Evolutionary conservation across 352 stramenopile genomes (phyloP), one percentile per base, ranked within the genome.

Genomic region (Pythium biforme): DNA sequence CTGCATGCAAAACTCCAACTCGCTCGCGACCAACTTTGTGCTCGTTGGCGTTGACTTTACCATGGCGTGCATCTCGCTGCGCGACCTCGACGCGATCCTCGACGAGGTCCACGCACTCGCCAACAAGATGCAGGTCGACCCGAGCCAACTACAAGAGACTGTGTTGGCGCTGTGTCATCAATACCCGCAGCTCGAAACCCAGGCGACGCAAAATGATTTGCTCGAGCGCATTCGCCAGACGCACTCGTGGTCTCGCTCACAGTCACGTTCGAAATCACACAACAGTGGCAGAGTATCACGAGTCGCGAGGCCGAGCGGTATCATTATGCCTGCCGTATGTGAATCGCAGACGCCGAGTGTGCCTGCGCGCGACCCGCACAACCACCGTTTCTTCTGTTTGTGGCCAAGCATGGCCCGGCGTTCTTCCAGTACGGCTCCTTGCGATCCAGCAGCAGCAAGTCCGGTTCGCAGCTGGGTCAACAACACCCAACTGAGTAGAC

Each of bases 1-100:
- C 9, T 69, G 66, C 23, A 69, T 85, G 48, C 40, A 47, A 25
- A 47, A 47, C 40, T 23, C 40, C 19, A 25, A 26, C n/a, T 47
- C 40, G 40, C 8, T 47, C n/a, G 19, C 40, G 40, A 47, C 40
- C 19, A 47, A 23, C 19, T 12, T 47, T 17, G 40, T 25, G 19
- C 19, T 47, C 40, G 20, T 47, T 6, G 40, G 19, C 19, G 19
- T 47, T 6, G 40, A 47, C 40, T 41, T 43, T 15, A 19, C 23
- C 1, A 39, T 54, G n/a, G 45, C 49, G 7, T 62, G 22, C 15
- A 54, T 19, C 4, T 56, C 29, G 9, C 49, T 56, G 2, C 29
- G 23, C 19, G 49, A 46, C 22, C n/a, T 55, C 33, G 55, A 62
- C 40, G 41, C 39, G 3, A 53, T 54, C 40, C 55, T 43, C 41